These are phyloP conservation scores for Arctium lappa DNA, from an alignment of 129 eudicot genomes.

Conservation along the genomic window DNA sequence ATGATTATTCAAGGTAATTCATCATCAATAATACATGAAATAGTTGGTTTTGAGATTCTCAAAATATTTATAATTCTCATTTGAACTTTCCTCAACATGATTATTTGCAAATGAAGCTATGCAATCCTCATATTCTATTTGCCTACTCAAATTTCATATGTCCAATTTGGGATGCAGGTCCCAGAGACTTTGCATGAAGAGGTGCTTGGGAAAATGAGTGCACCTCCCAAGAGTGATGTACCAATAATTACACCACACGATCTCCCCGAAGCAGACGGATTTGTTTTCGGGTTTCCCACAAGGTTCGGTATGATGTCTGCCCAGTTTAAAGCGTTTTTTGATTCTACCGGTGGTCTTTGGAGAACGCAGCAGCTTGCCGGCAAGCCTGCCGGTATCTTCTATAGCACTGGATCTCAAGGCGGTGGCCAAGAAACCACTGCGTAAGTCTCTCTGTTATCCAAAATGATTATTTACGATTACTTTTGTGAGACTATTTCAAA, in stretches of 20 bases:
- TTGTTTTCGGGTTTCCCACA: constrained; percentile 84
- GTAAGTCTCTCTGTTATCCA: constrained; percentile 40
- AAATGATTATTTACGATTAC: background rate
- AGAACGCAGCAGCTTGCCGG: constrained; percentile 70
- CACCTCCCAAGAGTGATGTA: constrained; percentile 75
- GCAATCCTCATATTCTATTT: background rate
- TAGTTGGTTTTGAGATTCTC: background rate
- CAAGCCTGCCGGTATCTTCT: constrained; percentile 88
- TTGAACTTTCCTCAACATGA: background rate
- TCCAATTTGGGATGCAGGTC: constrained; percentile 37
- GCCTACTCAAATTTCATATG: background rate
- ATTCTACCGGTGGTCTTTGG: constrained; percentile 87
- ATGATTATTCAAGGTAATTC: background rate
- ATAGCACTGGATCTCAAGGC: constrained; percentile 83
- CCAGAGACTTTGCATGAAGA: constrained; percentile 78
- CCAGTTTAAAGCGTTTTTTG: constrained; percentile 79
- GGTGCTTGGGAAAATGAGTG: constrained; percentile 69
- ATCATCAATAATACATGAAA: background rate
- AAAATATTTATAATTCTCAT: background rate
- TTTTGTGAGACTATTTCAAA: background rate
- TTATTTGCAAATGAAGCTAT: background rate
- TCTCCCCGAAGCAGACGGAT: constrained; percentile 75
- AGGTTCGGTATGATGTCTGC: constrained; percentile 99
- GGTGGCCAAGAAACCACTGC: constrained; percentile 97
- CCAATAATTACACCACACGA: constrained; percentile 60